Evolutionary conservation across 2,329 filamentous ascomycete genomes (phyloP), one percentile per base, ranked within the genome.

Genomic region (Microcera coccophila): DNA sequence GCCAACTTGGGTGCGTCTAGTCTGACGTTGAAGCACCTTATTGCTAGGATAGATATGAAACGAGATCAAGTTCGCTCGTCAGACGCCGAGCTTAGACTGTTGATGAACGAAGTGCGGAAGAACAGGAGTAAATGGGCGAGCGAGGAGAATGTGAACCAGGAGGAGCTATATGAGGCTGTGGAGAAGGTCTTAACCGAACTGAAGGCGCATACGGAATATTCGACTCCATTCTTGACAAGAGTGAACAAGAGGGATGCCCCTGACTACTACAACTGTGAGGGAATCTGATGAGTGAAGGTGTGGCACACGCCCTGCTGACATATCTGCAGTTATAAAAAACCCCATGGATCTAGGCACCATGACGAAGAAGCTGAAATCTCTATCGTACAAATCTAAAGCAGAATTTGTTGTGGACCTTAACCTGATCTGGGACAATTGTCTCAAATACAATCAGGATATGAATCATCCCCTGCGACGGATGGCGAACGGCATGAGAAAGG

Each of bases 51-150:
- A 61, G 93, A 98, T 65, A 81, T 87, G 67, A 93, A 96, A 70
- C 84, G 93, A 59, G 84, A 89, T 52, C 82, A 88, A 70, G 91
- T 98, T 39, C 81, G 84, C 62, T 91, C 93, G 15, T 95, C 90
- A 1, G 93, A 98, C 69, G 86, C 90, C 18, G 91, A 98, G 62
- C 74, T 98, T 46, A 82, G 93, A 46, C 88, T 85, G 38, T 72
- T 98, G 45, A 95, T 98, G 79, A 96, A 93, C 58, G 93, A 98
- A 66, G 93, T 98, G 15, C 82, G 93, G 51, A 98, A 97, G 67
- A 97, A 97, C 57, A 79, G 93, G 58, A 97, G 91, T 67, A 98
- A 98, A 69, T 98, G 93, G 93, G 91, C 93, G 3, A 97, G 87
- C 63, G 93, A 97, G 66, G 93, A 98, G 57, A 93, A 94, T 55